phyloP scores from a whole-genome alignment of 1,284 basidiomycete species.

The Grifola frondosa region DNA sequence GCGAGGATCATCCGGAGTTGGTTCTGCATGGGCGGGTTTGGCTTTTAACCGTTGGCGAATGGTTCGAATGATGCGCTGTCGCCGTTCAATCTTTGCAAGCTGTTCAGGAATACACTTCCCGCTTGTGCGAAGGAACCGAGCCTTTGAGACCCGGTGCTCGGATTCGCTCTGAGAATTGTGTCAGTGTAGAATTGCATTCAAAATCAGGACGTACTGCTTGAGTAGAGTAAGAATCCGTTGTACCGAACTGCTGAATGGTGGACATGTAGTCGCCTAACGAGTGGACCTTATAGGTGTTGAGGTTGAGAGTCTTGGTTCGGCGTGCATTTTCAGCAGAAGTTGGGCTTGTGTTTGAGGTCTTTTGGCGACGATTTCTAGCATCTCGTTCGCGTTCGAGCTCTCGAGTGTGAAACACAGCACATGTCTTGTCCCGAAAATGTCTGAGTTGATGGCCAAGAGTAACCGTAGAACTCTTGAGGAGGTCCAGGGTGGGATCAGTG shows the following conservation, averaged over 20 bases:
- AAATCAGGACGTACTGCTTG: too few relatives aligned
- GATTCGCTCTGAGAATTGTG: too few relatives aligned
- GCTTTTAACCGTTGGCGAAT: too few relatives aligned
- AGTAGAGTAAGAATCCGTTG: slow-evolving; percentile 22
- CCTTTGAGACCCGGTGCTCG: background rate
- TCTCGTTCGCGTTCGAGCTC: slow-evolving; percentile 18
- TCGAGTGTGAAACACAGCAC: slow-evolving; percentile 14
- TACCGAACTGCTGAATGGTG: slow-evolving; percentile 17
- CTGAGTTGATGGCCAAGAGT: slow-evolving; percentile 17
- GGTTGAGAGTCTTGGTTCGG: slow-evolving; percentile 15
- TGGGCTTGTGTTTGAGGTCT: too few relatives aligned
- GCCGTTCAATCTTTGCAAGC: background rate
- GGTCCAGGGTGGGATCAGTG: slow-evolving; percentile 22
- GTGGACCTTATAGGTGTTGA: slow-evolving; percentile 26
- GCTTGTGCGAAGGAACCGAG: background rate
- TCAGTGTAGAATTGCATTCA: too few relatives aligned
- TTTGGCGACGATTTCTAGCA: slow-evolving; percentile 4
- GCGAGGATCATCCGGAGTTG: background rate
- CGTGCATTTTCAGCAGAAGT: too few relatives aligned
- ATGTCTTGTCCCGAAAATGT: slow-evolving; percentile 17
- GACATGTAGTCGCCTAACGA: slow-evolving; percentile 21
- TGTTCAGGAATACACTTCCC: background rate
- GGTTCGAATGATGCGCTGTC: background rate
- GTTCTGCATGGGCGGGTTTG: too few relatives aligned
- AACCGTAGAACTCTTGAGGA: slow-evolving; percentile 18